Evolutionary conservation across 2,329 filamentous ascomycete species (phyloP), one percentile per base, ranked within the genome.

Genomic region (Pyricularia sp.): DNA sequence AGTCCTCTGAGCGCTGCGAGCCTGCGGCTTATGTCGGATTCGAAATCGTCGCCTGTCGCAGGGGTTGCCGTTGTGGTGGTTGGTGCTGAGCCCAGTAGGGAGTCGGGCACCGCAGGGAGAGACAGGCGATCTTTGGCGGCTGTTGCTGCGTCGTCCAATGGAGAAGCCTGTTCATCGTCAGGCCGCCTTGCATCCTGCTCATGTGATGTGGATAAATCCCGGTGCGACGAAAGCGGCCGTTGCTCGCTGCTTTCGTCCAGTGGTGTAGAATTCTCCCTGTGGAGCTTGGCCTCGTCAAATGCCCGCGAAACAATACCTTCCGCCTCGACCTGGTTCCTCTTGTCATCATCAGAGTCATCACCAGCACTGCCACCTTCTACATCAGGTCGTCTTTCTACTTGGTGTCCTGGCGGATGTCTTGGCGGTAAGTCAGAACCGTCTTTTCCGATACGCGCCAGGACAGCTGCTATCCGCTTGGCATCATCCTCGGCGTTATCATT

Each of bases 1-100:
- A 77, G 68, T 19, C 78, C 75, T 53, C 77, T 76, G 3, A 86
- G 76, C 5, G 79, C 81, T 2, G 82, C 81, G 69, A 85, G 78
- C 62, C 82, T 82, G 8, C 78, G 76, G 1, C 79, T 76, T 62
- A 86, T 80, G 66, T 79, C 78, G 62, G 79, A 75, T 33, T 77
- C 77, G 64, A 78, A 76, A 65, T 77, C 75, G 60, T 72, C 69
- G 30, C 4, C 55, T 70, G 2, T 70, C 66, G 68, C 33, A 61
- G 68, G 6, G 24, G 64, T 57, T 55, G 65, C 24, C 24, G 55
- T 35, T 12, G 33, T 35, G 10, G 10, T 63, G 22, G 68, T 68
- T 6, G 65, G 69, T 22, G 71, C 70, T 8, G 79, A 75, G 31
- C 78, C 75, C 61, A 75, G 70, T 5, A 81, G 75, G 53, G 74